phyloP scores from a whole-genome alignment of 768 basidiomycete genomes.

The Calocera viscosa region DNA sequence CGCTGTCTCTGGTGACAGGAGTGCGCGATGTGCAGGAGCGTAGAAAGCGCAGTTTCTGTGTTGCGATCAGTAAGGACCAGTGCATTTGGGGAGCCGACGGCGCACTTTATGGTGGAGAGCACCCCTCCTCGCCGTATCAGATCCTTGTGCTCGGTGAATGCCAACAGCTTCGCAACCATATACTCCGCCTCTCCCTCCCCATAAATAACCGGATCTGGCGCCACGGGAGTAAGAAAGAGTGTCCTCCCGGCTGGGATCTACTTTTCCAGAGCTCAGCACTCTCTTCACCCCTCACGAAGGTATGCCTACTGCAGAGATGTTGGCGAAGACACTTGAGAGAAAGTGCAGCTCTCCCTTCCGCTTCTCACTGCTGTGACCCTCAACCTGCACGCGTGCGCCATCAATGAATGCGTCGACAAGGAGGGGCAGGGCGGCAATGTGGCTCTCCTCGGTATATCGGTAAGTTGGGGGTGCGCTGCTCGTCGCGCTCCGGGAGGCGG shows the following conservation, averaged over 20 bases:
- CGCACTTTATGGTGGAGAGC: conserved; percentile 74
- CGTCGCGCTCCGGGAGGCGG: conserved; percentile 51
- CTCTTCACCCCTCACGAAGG: background rate
- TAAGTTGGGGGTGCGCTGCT: conserved; percentile 49
- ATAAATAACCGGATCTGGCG: conserved; percentile 33
- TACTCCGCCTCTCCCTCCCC: conserved; percentile 48
- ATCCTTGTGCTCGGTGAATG: conserved; percentile 84
- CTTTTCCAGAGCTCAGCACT: background rate
- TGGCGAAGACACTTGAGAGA: conserved; percentile 87
- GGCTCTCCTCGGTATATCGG: conserved; percentile 41
- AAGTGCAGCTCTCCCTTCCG: conserved; percentile 77
- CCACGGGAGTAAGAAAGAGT: conserved; percentile 63
- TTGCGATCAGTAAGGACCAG: conserved; percentile 13
- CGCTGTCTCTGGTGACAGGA: conserved; percentile 43
- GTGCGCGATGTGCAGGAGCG: conserved; percentile 50
- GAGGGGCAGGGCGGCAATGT: conserved; percentile 41
- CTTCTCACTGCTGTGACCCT: conserved; percentile 36
- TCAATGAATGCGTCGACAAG: conserved; percentile 84
- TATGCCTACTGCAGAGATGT: conserved; percentile 59
- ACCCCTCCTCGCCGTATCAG: conserved; percentile 79
- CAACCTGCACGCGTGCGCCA: conserved; percentile 33
- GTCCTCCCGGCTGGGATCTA: conserved; percentile 66
- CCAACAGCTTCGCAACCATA: conserved; percentile 66
- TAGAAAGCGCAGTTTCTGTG: conserved; percentile 70
- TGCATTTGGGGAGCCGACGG: conserved; percentile 11